Evolutionary conservation across 495 filamentous ascomycete species (phyloP).

Genomic region (Aspergillus egyptiacus): DNA sequence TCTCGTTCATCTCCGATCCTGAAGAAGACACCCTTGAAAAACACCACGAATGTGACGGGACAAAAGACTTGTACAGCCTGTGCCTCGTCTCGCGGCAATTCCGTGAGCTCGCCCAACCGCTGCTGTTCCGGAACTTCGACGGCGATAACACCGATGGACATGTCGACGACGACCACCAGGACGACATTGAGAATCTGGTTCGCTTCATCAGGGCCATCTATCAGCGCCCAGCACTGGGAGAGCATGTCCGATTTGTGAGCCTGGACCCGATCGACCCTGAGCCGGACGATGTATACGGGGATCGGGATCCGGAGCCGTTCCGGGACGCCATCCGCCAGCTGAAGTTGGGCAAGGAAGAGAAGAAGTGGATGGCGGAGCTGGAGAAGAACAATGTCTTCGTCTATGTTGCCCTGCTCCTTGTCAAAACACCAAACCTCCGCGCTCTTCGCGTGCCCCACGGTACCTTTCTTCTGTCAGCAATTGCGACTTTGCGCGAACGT

Average conservation of each 20-base stretch:
- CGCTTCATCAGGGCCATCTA: constrained; percentile 18
- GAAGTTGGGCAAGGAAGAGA: constrained; percentile 1
- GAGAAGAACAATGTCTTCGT: constrained; percentile 10
- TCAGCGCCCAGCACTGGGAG: constrained; percentile 17
- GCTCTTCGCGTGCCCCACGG: constrained; percentile 13
- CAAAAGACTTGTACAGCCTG: constrained; percentile 3
- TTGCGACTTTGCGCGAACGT: constrained; percentile 13
- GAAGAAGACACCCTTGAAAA: neutral
- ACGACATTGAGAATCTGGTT: neutral
- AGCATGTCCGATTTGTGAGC: constrained; percentile 14
- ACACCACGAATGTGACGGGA: neutral
- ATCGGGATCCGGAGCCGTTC: neutral
- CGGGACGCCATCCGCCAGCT: constrained; percentile 5
- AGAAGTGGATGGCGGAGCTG: constrained; percentile 4
- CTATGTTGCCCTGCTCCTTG: constrained; percentile 17
- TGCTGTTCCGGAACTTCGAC: constrained; percentile 14
- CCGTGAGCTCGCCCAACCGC: constrained; percentile 22
- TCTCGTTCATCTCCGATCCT: neutral
- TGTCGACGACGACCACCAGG: constrained; percentile 11
- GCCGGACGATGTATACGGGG: too few relatives aligned
- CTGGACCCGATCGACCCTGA: neutral
- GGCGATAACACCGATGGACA: neutral
- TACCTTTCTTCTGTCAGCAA: constrained; percentile 6
- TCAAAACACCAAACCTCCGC: constrained; percentile 22
- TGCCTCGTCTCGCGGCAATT: constrained; percentile 23